A percentile compares a stretch with the other conserved stretches of the same genome.
phyloP scores from a whole-genome alignment of 1,139 yeast genomes.

The Blastobotrys apis region DNA sequence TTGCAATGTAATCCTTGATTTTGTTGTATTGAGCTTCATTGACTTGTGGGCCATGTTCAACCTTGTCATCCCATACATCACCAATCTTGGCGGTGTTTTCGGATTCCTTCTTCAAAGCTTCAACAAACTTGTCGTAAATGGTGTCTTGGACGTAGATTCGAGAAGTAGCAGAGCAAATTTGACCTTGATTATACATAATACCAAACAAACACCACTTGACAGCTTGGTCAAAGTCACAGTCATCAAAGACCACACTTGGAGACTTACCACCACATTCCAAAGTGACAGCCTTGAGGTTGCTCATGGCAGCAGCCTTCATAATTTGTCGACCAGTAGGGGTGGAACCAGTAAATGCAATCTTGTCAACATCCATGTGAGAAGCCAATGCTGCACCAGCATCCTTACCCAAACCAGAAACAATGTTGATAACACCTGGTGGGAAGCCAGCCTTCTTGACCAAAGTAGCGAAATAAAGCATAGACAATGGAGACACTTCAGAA shows the following conservation, averaged over 20 bases:
- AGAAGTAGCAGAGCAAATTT: conserved; percentile 83
- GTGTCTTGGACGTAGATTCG: conserved; percentile 75
- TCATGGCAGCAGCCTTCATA: conserved; percentile 62
- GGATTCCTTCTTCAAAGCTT: conserved; percentile 54
- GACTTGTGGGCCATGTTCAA: conserved; percentile 76
- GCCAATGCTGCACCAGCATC: conserved; percentile 71
- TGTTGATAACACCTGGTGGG: conserved; percentile 76
- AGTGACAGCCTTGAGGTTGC: conserved; percentile 73
- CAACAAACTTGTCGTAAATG: conserved; percentile 60
- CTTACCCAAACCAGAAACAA: conserved; percentile 70
- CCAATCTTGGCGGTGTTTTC: conserved; percentile 35
- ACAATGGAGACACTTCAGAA: conserved; percentile 74
- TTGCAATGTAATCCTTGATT: conserved; percentile 60
- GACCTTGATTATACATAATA: conserved; percentile 78
- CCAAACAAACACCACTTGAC: conserved; percentile 56
- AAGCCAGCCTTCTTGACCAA: conserved; percentile 66
- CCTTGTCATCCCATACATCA: conserved; percentile 42
- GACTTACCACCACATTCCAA: conserved; percentile 86
- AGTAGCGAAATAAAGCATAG: conserved; percentile 62
- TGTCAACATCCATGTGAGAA: conserved; percentile 63
- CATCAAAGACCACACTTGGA: conserved; percentile 70
- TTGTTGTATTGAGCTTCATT: conserved; percentile 64
- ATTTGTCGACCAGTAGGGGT: conserved; percentile 69
- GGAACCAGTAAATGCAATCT: conserved; percentile 82
- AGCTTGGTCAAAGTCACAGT: conserved; percentile 62